These are phyloP conservation scores for Hippophae gyantsensis DNA, from an alignment of 306 rosid species.

Conservation along the genomic window DNA sequence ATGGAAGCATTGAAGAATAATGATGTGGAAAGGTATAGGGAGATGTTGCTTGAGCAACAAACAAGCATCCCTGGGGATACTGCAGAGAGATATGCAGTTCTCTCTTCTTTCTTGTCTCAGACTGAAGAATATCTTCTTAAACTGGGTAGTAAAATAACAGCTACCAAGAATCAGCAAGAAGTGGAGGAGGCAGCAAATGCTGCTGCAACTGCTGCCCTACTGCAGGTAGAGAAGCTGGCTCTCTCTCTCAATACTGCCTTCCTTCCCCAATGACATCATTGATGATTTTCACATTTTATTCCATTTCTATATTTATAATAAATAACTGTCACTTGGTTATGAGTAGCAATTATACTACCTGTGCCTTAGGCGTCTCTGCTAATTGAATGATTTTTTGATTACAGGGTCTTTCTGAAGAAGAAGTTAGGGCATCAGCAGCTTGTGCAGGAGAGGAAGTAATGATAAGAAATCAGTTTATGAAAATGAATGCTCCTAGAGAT, in stretches of 20 bases:
- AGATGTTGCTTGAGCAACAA: slow-evolving; percentile 93
- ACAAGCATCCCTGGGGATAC: slow-evolving; percentile 83
- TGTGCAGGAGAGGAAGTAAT: slow-evolving; percentile 98
- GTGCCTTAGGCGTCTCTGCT: no score
- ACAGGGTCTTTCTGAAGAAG: slow-evolving; percentile 98
- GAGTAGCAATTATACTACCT: no score
- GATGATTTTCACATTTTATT: slow-evolving; percentile 2
- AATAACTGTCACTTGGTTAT: background rate
- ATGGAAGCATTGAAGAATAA: slow-evolving; percentile 97
- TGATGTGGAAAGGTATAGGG: slow-evolving; percentile 95
- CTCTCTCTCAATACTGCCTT: background rate
- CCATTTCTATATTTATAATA: slow-evolving; percentile 16
- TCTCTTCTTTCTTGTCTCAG: slow-evolving; percentile 83
- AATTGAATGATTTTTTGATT: slow-evolving; percentile 17
- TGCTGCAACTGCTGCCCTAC: slow-evolving; percentile 83
- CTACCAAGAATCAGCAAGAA: slow-evolving; percentile 86
- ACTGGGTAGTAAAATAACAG: slow-evolving; percentile 86
- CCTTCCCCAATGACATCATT: background rate
- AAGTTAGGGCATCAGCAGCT: slow-evolving; percentile 83
- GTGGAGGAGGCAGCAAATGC: slow-evolving; percentile 86
- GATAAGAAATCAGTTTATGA: slow-evolving; percentile 84
- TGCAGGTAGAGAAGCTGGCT: slow-evolving; percentile 53
- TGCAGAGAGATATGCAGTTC: slow-evolving; percentile 94
- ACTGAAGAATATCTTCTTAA: slow-evolving; percentile 96
- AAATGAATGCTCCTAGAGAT: slow-evolving; percentile 94